phyloP scores from a whole-genome alignment of 2,329 filamentous ascomycete genomes.

The Penicillium hesseltinei region DNA sequence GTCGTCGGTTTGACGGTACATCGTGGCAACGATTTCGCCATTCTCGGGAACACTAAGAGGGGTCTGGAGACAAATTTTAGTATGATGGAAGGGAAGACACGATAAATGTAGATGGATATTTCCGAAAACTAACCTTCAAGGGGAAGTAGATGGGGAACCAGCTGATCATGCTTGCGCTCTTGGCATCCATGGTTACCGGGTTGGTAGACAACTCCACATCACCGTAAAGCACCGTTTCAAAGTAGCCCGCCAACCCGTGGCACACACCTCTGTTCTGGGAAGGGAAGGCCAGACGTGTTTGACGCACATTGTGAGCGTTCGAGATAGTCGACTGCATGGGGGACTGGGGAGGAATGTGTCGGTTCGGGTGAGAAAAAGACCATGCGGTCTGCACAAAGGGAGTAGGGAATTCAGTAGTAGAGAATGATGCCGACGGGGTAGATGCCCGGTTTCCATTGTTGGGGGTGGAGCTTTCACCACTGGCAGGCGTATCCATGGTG shows the following conservation, averaged over 20 bases:
- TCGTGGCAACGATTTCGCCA: constrained; percentile 82
- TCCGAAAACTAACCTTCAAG: constrained; percentile 65
- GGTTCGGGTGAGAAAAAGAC: constrained; percentile 46
- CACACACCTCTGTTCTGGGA: constrained; percentile 76
- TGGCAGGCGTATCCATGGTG: constrained; percentile 53
- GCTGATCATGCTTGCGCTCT: constrained; percentile 97
- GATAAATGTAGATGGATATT: background rate
- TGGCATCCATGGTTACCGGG: constrained; percentile 83
- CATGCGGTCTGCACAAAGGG: constrained; percentile 45
- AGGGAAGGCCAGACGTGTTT: constrained; percentile 73
- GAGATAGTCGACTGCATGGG: constrained; percentile 53
- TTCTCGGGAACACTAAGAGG: constrained; percentile 83
- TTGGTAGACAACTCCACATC: constrained; percentile 88
- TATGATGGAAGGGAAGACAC: background rate
- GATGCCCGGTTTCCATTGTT: constrained; percentile 28
- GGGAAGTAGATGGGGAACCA: constrained; percentile 99
- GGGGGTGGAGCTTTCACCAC: constrained; percentile 17
- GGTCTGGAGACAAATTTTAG: constrained; percentile 53
- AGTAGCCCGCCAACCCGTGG: constrained; percentile 90
- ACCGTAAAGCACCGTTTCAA: constrained; percentile 89
- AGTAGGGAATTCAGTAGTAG: constrained; percentile 33
- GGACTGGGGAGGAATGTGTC: constrained; percentile 36
- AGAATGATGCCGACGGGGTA: constrained; percentile 27
- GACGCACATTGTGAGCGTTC: constrained; percentile 89
- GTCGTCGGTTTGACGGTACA: constrained; percentile 96